A percentile compares a stretch with the other conserved stretches of the same genome.
Conservation (phyloP, 306 rosid species). For the Dryas alaskensis region DNA sequence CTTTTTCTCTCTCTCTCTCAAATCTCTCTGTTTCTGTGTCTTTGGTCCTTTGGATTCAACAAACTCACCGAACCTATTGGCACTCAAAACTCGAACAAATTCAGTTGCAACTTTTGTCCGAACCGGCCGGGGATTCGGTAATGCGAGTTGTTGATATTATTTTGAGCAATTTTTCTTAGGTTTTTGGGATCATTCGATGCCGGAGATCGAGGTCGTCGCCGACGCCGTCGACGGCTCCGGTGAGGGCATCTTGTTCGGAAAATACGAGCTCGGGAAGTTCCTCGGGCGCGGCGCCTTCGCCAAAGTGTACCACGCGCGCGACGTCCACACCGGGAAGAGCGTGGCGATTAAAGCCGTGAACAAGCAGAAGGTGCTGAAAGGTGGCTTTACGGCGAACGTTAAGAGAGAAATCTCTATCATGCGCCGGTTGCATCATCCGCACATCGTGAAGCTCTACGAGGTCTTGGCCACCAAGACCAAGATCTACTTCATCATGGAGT, state of each 20-base stretch:
- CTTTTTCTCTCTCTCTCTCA: neutral
- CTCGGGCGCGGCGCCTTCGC: slow-evolving; percentile 77
- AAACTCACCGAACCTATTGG: too few relatives aligned
- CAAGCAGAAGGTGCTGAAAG: slow-evolving; percentile 44
- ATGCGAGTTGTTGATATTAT: neutral
- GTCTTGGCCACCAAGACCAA: slow-evolving; percentile 73
- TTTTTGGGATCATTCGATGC: slow-evolving; percentile 12
- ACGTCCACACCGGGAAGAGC: slow-evolving; percentile 41
- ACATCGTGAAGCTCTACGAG: slow-evolving; percentile 58
- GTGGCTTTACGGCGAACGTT: slow-evolving; percentile 43
- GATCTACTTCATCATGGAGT: slow-evolving; percentile 76
- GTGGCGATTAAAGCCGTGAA: slow-evolving; percentile 77
- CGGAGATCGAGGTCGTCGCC: slow-evolving; percentile 12
- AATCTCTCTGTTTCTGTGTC: neutral
- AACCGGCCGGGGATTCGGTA: too few relatives aligned
- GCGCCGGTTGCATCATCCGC: slow-evolving; percentile 62
- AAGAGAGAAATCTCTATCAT: slow-evolving; percentile 75
- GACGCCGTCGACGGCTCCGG: neutral
- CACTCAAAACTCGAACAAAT: too few relatives aligned
- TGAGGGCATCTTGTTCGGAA: slow-evolving; percentile 33
- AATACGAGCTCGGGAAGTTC: slow-evolving; percentile 49
- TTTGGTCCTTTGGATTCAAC: too few relatives aligned
- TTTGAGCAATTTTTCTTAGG: neutral
- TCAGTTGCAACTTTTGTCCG: too few relatives aligned
- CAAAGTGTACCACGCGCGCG: slow-evolving; percentile 71